Evolutionary conservation across 441 rosid genomes (phyloP).

Genomic region (Metrosideros polymorpha): DNA sequence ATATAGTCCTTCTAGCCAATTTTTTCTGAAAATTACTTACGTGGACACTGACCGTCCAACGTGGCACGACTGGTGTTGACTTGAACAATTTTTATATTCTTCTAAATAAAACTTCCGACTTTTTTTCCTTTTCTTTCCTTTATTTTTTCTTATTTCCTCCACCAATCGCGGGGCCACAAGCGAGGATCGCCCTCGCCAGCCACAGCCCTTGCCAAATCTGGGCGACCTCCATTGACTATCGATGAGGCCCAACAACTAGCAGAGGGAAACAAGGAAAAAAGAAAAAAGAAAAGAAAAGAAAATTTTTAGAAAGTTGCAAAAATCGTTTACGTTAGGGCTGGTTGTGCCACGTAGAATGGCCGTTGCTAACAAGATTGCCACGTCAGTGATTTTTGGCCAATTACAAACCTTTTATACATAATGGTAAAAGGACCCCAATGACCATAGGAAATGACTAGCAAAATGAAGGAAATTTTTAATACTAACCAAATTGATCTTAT

Average conservation of each 20-base stretch:
- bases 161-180: neutral
- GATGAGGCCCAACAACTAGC: accelerated
- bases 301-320: neutral
- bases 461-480: neutral
- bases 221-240: neutral
- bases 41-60: accelerated
- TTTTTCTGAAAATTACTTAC: accelerated
- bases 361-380: accelerated
- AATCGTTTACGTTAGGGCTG: accelerated
- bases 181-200: neutral
- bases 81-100: neutral
- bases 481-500: neutral
- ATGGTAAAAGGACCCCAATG: neutral
- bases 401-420: neutral
- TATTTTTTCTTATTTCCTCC: neutral
- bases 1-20: accelerated
- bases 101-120: no score
- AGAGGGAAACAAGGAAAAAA: neutral
- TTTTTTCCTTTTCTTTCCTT: neutral
- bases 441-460: neutral
- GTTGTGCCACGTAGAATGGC: no score
- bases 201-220: neutral
- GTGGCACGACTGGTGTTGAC: accelerated
- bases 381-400: neutral
- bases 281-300: no score